A percentile compares a stretch with the other conserved stretches of the same genome.
Evolutionary conservation across 106 monocot genomes (phyloP).

Genomic region (Hemerocallis citrina): DNA sequence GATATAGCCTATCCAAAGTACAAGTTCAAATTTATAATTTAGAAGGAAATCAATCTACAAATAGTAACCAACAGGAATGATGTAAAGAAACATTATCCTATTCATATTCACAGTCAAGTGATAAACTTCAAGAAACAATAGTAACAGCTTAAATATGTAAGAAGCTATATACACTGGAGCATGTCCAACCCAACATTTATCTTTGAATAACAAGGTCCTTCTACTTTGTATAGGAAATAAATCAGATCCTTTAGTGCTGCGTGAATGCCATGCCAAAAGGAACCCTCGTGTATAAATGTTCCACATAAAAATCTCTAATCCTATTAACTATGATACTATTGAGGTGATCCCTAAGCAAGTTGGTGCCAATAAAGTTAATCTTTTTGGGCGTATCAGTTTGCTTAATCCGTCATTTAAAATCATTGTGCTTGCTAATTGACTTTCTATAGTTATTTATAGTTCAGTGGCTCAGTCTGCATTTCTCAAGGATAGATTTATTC

Average conservation of each 20-base stretch:
- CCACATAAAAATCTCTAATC: no score
- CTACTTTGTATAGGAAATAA: neutral
- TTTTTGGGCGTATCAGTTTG: no score
- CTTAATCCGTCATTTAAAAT: no score
- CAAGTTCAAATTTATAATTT: neutral
- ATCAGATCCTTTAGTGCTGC: neutral
- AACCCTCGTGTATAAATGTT: neutral
- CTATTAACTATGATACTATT: no score
- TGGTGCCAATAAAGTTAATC: no score
- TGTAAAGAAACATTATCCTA: neutral
- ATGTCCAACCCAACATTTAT: neutral
- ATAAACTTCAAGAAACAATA: neutral
- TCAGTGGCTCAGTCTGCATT: no score
- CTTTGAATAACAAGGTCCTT: neutral
- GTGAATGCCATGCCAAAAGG: neutral
- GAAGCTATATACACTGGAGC: neutral
- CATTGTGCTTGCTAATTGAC: no score
- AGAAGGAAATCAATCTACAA: neutral
- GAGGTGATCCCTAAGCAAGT: no score
- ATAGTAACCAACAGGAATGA: neutral
- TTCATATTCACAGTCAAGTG: neutral
- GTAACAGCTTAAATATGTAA: neutral
- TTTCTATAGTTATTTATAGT: no score
- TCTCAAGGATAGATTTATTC: no score
- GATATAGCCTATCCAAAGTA: constrained; percentile 73